Percentiles rank a stretch among this genome's conserved stretches.
Conservation (phyloP, 164 flowering plant genomes). For the Tinospora cordifolia region DNA sequence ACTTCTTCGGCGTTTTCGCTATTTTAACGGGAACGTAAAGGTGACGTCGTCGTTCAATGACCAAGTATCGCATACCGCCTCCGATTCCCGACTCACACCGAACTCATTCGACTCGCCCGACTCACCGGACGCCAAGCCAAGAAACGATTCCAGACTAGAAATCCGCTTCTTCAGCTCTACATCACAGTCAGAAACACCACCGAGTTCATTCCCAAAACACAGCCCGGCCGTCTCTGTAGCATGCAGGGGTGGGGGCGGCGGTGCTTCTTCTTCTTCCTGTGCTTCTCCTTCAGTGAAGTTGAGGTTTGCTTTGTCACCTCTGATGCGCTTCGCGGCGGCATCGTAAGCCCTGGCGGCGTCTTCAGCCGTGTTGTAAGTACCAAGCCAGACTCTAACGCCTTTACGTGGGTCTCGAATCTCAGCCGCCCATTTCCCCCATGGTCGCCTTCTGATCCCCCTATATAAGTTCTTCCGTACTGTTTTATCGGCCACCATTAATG, state of each 20-base stretch:
- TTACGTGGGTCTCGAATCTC: conserved; percentile 4
- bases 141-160: not conserved
- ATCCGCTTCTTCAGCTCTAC: not conserved
- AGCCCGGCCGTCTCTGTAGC: not conserved
- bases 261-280: too few relatives aligned
- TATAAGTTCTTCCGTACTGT: not conserved
- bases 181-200: not conserved
- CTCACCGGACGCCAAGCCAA: not conserved
- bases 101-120: not conserved
- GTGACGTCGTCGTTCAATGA: not conserved
- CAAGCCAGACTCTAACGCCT: conserved; percentile 2
- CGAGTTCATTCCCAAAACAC: not conserved
- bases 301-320: not conserved
- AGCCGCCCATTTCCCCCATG: conserved; percentile 8
- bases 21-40: too few relatives aligned
- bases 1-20: too few relatives aligned
- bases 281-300: too few relatives aligned
- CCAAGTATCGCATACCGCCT: not conserved
- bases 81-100: not conserved
- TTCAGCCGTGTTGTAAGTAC: conserved; percentile 1
- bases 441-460: conserved; percentile 3
- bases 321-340: not conserved
- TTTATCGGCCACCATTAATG: not conserved
- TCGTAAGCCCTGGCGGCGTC: not conserved
- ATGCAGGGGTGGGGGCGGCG: not conserved